Conservation (phyloP, 768 basidiomycete genomes). For the Fomitopsis serialis region DNA sequence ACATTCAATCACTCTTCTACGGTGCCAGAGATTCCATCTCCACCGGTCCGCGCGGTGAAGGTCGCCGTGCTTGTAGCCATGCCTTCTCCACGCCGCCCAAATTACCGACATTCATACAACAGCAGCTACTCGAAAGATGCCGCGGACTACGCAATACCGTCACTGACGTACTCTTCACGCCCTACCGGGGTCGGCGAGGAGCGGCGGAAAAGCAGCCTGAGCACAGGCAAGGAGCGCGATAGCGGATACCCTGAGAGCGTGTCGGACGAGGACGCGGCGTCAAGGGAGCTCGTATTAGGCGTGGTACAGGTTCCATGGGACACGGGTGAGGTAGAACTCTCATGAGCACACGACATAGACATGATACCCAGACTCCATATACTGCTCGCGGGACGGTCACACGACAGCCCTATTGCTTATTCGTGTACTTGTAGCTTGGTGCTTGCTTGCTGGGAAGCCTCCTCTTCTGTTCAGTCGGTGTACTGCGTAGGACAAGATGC, state of each 20-base stretch:
- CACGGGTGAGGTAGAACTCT: neutral
- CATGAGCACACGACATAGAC: neutral
- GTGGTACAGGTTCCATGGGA: conserved; percentile 9
- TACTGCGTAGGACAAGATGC: no score
- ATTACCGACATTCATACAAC: neutral
- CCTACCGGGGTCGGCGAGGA: neutral
- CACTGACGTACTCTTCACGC: neutral
- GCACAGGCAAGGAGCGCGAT: neutral
- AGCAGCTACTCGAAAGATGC: neutral
- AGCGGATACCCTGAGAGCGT: neutral
- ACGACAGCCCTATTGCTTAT: neutral
- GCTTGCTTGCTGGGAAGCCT: no score
- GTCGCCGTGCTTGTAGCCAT: conserved; percentile 21
- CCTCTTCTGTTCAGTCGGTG: no score
- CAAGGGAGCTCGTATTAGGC: conserved; percentile 12
- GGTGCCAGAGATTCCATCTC: neutral
- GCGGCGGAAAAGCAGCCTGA: neutral
- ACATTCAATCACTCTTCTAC: neutral
- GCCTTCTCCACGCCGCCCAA: conserved; percentile 13
- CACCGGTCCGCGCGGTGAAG: conserved; percentile 12
- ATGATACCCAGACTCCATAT: neutral
- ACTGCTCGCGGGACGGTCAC: neutral
- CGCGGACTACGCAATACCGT: neutral
- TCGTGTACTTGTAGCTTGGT: neutral
- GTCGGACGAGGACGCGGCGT: neutral